Conservation (phyloP, 2,329 filamentous ascomycete species). For the Colletotrichum sp. region DNA sequence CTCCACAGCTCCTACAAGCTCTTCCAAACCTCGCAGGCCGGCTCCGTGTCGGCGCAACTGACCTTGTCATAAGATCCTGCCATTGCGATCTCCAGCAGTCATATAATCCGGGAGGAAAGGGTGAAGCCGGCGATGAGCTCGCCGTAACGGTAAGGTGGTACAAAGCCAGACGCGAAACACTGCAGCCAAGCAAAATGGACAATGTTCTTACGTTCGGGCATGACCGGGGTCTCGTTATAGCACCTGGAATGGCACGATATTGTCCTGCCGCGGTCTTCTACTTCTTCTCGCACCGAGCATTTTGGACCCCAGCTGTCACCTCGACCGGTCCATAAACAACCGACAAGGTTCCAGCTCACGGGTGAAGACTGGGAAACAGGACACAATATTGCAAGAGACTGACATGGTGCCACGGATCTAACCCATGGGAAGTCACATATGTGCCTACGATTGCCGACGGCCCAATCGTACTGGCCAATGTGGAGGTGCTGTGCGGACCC, state of each 20-base stretch:
- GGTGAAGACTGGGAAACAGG: background rate
- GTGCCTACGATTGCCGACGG: conserved; percentile 31
- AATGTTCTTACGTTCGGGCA: conserved; percentile 1
- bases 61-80: background rate
- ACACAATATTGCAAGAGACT: background rate
- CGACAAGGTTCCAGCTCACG: background rate
- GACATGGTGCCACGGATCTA: conserved; percentile 30
- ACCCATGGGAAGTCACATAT: conserved; percentile 33
- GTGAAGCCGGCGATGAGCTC: background rate
- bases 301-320: background rate
- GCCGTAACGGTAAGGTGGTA: conserved; percentile 21
- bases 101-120: background rate
- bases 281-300: conserved; percentile 7
- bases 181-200: conserved; percentile 20
- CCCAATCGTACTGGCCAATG: conserved; percentile 3
- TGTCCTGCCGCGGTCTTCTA: background rate
- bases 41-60: background rate
- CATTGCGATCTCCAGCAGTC: background rate
- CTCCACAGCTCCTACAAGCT: background rate
- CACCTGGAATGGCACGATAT: background rate
- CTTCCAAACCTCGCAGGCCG: background rate
- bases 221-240: background rate
- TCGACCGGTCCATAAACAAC: background rate
- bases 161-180: conserved; percentile 13
- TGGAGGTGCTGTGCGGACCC: conserved; percentile 5